These are phyloP conservation scores for Lasiosphaeris hirsuta DNA, from an alignment of 495 filamentous ascomycete genomes.

Conservation along the genomic window DNA sequence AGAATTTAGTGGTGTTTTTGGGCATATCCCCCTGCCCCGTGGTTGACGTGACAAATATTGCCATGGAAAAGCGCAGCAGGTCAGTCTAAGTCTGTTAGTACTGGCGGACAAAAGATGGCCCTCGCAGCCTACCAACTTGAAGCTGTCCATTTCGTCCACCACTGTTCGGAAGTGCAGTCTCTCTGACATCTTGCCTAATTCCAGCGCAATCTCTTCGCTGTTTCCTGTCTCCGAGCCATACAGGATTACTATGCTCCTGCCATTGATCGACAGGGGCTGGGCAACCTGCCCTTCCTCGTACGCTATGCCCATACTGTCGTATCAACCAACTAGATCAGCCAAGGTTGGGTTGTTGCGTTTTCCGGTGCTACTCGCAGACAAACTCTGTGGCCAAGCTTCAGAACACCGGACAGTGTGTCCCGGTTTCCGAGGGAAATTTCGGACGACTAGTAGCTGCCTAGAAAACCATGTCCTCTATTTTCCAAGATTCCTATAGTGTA, in stretches of 20 bases:
- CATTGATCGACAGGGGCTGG: conserved; percentile 21
- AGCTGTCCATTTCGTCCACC: conserved; percentile 70
- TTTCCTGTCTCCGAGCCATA: conserved; percentile 97
- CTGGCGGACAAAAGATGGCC: conserved; percentile 26
- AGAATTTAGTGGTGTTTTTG: conserved; percentile 72
- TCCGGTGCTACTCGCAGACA: no score
- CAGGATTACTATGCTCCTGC: conserved; percentile 69
- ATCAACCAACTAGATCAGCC: background rate
- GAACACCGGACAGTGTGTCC: no score
- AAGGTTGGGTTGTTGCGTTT: background rate
- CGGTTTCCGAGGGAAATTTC: no score
- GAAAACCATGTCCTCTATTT: no score
- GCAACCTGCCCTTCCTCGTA: background rate
- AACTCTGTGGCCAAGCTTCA: no score
- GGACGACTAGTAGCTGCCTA: no score
- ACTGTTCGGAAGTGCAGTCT: conserved; percentile 72
- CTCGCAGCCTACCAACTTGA: conserved; percentile 62
- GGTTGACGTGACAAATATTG: conserved; percentile 81
- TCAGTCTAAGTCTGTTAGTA: conserved; percentile 41
- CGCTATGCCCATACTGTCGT: conserved; percentile 12
- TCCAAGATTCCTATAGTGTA: no score
- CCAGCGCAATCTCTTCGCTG: conserved; percentile 80
- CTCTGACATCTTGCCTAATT: conserved; percentile 68
- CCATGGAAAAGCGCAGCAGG: conserved; percentile 53
- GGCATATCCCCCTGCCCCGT: conserved; percentile 95